Conservation (phyloP, 1,284 basidiomycete species). For the Moniliella sp. region DNA sequence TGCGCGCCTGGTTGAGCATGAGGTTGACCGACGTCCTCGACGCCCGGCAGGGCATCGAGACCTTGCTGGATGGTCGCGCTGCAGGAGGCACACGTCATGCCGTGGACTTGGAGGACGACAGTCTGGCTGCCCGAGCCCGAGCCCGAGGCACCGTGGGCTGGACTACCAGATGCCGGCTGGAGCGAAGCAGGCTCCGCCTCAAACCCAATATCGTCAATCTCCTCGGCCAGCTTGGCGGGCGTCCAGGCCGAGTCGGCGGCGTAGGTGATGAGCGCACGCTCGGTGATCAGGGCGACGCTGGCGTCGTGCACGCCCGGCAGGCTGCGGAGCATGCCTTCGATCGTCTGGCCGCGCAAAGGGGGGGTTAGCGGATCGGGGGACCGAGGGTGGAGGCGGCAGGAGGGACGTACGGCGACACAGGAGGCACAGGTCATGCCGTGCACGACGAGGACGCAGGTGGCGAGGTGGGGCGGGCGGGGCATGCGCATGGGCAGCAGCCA, state of each 20-base stretch:
- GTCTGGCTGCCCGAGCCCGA: slow-evolving; percentile 42
- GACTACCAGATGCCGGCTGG: not conserved
- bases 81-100: slow-evolving; percentile 71
- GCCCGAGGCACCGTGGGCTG: slow-evolving; percentile 41
- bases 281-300: slow-evolving; percentile 78
- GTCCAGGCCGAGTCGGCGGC: slow-evolving; percentile 61
- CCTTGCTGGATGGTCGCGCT: slow-evolving; percentile 55
- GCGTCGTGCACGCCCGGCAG: slow-evolving; percentile 67
- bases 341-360: slow-evolving; percentile 39
- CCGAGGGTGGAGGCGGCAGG: not conserved
- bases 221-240: slow-evolving; percentile 47
- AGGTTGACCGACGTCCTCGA: slow-evolving; percentile 16
- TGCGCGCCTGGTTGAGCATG: slow-evolving; percentile 13
- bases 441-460: no score
- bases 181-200: slow-evolving; percentile 45
- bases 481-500: no score
- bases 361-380: not conserved
- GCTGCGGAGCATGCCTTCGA: slow-evolving; percentile 65
- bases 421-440: slow-evolving; percentile 78
- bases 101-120: slow-evolving; percentile 49
- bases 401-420: slow-evolving; percentile 54
- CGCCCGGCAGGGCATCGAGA: slow-evolving; percentile 43
- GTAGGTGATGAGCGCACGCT: slow-evolving; percentile 73
- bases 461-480: no score
- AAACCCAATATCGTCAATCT: slow-evolving; percentile 78